These are phyloP conservation scores for Elsinoe ampelina DNA, from an alignment of 2,329 filamentous ascomycete genomes.

Conservation along the genomic window DNA sequence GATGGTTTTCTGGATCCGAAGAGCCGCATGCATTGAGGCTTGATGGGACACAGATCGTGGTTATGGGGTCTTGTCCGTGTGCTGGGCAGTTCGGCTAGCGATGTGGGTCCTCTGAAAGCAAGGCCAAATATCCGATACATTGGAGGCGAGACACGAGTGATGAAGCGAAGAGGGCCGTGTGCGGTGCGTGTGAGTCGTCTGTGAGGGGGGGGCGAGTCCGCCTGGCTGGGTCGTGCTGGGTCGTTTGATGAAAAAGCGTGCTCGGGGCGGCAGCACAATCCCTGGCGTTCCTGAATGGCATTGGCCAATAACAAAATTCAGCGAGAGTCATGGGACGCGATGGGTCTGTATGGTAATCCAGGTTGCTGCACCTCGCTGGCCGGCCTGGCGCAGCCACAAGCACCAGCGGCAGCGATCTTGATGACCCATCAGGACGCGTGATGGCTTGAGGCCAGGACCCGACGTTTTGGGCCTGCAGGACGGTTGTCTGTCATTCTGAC, in stretches of 20 bases:
- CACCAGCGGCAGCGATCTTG: not conserved
- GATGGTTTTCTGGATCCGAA: not conserved
- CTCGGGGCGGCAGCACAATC: constrained; percentile 1
- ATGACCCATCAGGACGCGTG: constrained; percentile 1
- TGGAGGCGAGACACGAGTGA: not conserved
- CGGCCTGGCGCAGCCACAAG: constrained; percentile 10
- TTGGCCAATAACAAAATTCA: constrained; percentile 4
- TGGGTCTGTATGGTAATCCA: constrained; percentile 6
- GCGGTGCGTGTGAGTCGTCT: not conserved
- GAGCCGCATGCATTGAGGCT: constrained; percentile 11
- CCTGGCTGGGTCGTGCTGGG: not conserved
- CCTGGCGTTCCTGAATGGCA: constrained; percentile 4
- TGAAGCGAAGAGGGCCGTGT: constrained; percentile 1
- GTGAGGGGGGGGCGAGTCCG: not conserved
- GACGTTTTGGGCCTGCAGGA: constrained; percentile 5
- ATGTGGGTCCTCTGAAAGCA: not conserved
- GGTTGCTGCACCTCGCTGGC: constrained; percentile 7
- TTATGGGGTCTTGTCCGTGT: not conserved
- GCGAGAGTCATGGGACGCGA: constrained; percentile 6
- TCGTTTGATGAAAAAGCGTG: not conserved
- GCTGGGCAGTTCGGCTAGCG: constrained; percentile 7
- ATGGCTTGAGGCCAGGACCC: not conserved
- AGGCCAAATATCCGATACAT: constrained; percentile 4
- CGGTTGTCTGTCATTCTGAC: constrained; percentile 2
- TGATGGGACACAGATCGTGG: constrained; percentile 10